Conservation (phyloP, 352 stramenopile genomes). For the Pythium folliculosum region DNA sequence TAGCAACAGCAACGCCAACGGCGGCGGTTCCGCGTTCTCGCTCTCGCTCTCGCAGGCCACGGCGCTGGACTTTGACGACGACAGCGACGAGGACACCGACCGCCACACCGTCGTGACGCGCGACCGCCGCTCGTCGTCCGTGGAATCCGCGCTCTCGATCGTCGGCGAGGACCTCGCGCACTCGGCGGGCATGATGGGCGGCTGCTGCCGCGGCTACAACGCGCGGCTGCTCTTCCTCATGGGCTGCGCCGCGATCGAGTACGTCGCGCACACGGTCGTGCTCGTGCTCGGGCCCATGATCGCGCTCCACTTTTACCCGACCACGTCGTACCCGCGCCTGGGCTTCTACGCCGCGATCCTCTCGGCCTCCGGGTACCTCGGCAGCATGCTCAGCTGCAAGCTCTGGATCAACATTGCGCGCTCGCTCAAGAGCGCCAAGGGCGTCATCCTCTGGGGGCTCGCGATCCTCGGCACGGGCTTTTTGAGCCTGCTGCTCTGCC, state of each 20-base stretch:
- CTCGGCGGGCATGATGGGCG: constrained; percentile 24
- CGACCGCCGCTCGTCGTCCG: constrained; percentile 26
- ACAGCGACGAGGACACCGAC: neutral
- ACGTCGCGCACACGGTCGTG: constrained; percentile 70
- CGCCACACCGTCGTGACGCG: constrained; percentile 6
- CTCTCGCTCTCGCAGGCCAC: neutral
- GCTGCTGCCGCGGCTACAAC: constrained; percentile 70
- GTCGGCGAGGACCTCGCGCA: constrained; percentile 26
- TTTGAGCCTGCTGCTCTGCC: constrained; percentile 76
- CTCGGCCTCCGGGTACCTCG: constrained; percentile 63
- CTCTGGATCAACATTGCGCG: constrained; percentile 80
- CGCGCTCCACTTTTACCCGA: constrained; percentile 76
- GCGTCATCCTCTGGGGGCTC: constrained; percentile 80
- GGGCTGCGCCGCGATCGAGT: constrained; percentile 78
- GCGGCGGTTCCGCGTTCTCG: neutral
- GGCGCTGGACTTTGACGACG: constrained; percentile 1
- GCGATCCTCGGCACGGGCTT: constrained; percentile 65
- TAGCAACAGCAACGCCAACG: neutral
- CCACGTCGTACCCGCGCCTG: constrained; percentile 67
- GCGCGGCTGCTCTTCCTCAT: constrained; percentile 80
- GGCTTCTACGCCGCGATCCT: constrained; percentile 82
- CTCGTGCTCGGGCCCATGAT: constrained; percentile 73
- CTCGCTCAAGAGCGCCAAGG: constrained; percentile 76
- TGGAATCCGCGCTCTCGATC: constrained; percentile 29
- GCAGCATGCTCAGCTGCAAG: constrained; percentile 68